Evolutionary conservation across 352 stramenopile genomes (phyloP).

Genomic region (Peronospora farinosa): DNA sequence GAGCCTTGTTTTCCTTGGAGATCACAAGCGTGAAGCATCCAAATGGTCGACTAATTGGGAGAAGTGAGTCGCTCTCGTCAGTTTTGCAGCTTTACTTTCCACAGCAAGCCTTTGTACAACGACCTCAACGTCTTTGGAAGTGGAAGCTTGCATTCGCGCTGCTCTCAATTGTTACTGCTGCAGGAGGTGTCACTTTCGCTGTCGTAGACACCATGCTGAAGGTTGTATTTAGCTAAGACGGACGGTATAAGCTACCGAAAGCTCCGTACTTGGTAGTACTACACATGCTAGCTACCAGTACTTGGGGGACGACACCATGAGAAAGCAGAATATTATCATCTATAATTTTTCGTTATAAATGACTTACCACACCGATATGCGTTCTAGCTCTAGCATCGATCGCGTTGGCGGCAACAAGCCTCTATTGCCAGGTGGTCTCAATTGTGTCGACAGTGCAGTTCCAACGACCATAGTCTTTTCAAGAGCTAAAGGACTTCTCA

Average conservation of each 20-base stretch:
- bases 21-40: slow-evolving; percentile 35
- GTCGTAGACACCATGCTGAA: slow-evolving; percentile 16
- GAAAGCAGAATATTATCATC: too few species aligned
- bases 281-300: background rate
- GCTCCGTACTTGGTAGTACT: background rate
- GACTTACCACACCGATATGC: background rate
- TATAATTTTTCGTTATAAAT: background rate
- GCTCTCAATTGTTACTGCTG: slow-evolving; percentile 31
- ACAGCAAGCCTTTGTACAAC: slow-evolving; percentile 51
- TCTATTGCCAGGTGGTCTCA: slow-evolving; percentile 5
- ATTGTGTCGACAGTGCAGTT: slow-evolving; percentile 5
- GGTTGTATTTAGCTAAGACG: slow-evolving; percentile 12
- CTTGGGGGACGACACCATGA: background rate
- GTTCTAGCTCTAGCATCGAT: background rate
- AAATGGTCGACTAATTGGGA: slow-evolving; percentile 29
- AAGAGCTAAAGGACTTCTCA: slow-evolving; percentile 66
- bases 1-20: slow-evolving; percentile 47
- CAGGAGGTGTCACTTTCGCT: slow-evolving; percentile 18
- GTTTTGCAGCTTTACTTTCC: slow-evolving; percentile 65
- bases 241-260: background rate
- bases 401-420: background rate
- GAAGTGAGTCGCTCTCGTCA: slow-evolving; percentile 39
- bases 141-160: slow-evolving; percentile 53
- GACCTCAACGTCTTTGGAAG: slow-evolving; percentile 52
- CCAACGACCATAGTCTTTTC: slow-evolving; percentile 8